phyloP scores from a whole-genome alignment of 345 rosid genomes.

The Bretschneidera sinensis region DNA sequence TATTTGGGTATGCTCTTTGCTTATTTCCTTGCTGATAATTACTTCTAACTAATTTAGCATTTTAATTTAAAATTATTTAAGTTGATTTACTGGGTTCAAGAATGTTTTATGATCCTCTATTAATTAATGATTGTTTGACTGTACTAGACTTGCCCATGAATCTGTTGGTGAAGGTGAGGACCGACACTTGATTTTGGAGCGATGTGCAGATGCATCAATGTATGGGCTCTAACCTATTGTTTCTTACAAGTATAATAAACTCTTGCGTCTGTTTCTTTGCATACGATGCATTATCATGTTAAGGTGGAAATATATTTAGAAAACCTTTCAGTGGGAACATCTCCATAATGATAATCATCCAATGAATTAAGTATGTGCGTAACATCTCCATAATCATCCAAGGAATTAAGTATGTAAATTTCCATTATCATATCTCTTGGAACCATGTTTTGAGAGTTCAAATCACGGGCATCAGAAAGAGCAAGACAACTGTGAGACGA shows the following conservation, averaged over 20 bases:
- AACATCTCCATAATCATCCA: no score
- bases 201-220: conserved; percentile 62
- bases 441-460: no score
- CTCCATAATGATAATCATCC: no score
- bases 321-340: no score
- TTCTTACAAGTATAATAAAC: neutral
- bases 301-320: neutral
- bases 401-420: no score
- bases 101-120: neutral
- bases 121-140: conserved; percentile 8
- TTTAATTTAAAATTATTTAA: neutral
- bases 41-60: neutral
- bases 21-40: neutral
- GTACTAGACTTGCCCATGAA: conserved; percentile 54
- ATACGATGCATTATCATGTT: neutral
- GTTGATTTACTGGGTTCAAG: neutral
- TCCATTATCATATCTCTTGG: no score
- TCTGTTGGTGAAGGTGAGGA: conserved; percentile 65
- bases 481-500: no score
- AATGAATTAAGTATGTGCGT: no score
- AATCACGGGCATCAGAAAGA: no score
- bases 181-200: conserved; percentile 49
- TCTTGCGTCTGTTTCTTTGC: neutral
- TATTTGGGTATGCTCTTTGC: conserved; percentile 46
- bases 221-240: conserved; percentile 13